Evolutionary conservation across 495 filamentous ascomycete genomes (phyloP).

Genomic region (Lasiosphaeria ovina): DNA sequence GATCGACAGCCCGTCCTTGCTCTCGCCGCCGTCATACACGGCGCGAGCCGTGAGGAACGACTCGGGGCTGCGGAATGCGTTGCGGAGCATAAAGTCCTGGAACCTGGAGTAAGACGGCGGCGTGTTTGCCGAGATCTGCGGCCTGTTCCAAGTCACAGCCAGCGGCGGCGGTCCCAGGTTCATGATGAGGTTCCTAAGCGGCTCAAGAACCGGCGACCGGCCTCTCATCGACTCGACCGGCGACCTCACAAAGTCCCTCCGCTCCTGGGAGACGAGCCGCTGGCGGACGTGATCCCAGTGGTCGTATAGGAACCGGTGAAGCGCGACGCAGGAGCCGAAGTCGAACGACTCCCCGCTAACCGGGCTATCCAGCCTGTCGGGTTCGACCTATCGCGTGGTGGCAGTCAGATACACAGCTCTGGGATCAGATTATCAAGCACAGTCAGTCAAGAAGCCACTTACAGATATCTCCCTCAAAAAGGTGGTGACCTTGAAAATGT

Average conservation of each 20-base stretch:
- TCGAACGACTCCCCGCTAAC: conserved; percentile 56
- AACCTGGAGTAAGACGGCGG: conserved; percentile 63
- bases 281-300: conserved; percentile 67
- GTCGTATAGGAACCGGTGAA: conserved; percentile 66
- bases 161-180: conserved; percentile 62
- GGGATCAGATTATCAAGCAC: background rate
- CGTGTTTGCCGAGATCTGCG: conserved; percentile 55
- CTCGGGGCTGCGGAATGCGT: conserved; percentile 60
- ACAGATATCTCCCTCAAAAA: conserved; percentile 64
- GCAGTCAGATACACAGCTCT: background rate
- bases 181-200: conserved; percentile 55
- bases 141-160: conserved; percentile 62
- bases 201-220: conserved; percentile 49
- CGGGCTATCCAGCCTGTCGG: conserved; percentile 32
- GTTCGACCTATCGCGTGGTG: conserved; percentile 31
- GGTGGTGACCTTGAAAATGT: conserved; percentile 61
- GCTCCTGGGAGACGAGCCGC: conserved; percentile 56
- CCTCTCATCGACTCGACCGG: conserved; percentile 46
- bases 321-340: conserved; percentile 62
- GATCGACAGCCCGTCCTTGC: conserved; percentile 63
- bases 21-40: conserved; percentile 67
- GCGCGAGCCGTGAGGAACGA: conserved; percentile 57
- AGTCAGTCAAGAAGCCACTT: conserved; percentile 13
- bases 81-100: conserved; percentile 67
- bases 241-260: conserved; percentile 50